phyloP scores from a whole-genome alignment of 768 basidiomycete genomes.

The Tylopilus plumbeoviolaceoides region DNA sequence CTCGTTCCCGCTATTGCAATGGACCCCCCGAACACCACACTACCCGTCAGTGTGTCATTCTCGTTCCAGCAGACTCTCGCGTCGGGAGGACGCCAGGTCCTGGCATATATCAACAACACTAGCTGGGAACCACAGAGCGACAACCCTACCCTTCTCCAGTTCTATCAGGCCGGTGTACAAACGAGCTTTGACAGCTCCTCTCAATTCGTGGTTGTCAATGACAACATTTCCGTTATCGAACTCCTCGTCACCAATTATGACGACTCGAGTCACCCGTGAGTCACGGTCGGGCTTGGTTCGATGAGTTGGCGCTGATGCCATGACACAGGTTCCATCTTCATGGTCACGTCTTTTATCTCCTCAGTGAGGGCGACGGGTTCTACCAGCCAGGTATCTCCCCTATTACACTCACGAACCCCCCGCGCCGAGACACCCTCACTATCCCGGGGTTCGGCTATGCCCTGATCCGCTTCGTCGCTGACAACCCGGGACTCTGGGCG shows the following conservation, averaged over 20 bases:
- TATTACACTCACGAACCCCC: conserved; percentile 35
- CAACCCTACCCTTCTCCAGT: conserved; percentile 28
- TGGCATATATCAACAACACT: conserved; percentile 25
- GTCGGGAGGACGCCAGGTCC: conserved; percentile 24
- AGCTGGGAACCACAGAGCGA: conserved; percentile 25
- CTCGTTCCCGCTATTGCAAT: conserved; percentile 19
- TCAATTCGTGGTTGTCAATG: conserved; percentile 24
- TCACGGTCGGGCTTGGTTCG: background rate
- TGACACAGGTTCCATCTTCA: no score
- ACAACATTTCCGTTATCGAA: conserved; percentile 27
- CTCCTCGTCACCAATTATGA: conserved; percentile 23
- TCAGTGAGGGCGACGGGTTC: no score
- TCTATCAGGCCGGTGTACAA: conserved; percentile 23
- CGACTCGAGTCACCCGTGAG: conserved; percentile 31
- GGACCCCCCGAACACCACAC: conserved; percentile 28
- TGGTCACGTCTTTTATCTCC: no score
- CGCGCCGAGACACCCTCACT: conserved; percentile 40
- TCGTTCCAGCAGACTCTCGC: conserved; percentile 25
- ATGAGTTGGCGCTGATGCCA: background rate
- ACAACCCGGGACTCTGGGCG: conserved; percentile 44
- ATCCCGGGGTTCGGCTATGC: conserved; percentile 37
- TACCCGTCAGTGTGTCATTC: conserved; percentile 11
- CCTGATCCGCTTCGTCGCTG: conserved; percentile 38
- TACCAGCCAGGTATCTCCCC: no score
- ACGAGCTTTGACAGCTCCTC: conserved; percentile 21